phyloP scores from a whole-genome alignment of 257 asterid species.

The Osmanthus fragrans region DNA sequence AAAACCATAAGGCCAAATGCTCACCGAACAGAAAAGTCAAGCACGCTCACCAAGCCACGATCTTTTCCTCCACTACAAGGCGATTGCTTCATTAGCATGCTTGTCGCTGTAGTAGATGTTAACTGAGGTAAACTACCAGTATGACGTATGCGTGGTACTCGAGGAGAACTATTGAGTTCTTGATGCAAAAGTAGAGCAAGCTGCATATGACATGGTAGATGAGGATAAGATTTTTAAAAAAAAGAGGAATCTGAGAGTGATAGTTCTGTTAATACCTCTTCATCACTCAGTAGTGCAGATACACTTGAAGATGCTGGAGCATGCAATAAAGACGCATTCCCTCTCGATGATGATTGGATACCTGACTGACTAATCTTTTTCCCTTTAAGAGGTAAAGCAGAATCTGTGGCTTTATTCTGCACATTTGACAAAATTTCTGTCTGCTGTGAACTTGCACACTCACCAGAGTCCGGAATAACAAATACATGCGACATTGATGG shows the following conservation, averaged over 20 bases:
- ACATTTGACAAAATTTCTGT: conserved; percentile 44
- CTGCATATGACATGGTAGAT: conserved; percentile 43
- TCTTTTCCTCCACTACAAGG: conserved; percentile 78
- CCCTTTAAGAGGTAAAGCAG: conserved; percentile 50
- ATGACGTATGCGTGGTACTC: conserved; percentile 96
- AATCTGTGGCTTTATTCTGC: conserved; percentile 48
- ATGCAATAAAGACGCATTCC: conserved; percentile 47
- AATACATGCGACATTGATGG: conserved; percentile 35
- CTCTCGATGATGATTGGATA: conserved; percentile 53
- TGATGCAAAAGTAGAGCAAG: conserved; percentile 95
- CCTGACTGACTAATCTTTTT: conserved; percentile 61
- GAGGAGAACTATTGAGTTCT: conserved; percentile 95
- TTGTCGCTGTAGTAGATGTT: conserved; percentile 67
- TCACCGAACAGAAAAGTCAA: conserved; percentile 21
- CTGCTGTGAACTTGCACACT: conserved; percentile 46
- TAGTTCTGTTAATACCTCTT: conserved; percentile 62
- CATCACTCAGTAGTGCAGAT: conserved; percentile 83
- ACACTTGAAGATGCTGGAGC: conserved; percentile 60
- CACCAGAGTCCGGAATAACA: conserved; percentile 41
- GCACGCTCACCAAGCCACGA: conserved; percentile 54
- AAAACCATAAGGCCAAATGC: conserved; percentile 18
- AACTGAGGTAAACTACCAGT: conserved; percentile 91
- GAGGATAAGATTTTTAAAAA: conserved; percentile 8
- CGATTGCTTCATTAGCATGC: conserved; percentile 69
- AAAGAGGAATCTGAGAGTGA: conserved; percentile 3